A percentile compares a stretch with the other conserved stretches of the same genome.
These are phyloP conservation scores for Toxicodendron radicans DNA, from an alignment of 345 rosid species.

Conservation along the genomic window DNA sequence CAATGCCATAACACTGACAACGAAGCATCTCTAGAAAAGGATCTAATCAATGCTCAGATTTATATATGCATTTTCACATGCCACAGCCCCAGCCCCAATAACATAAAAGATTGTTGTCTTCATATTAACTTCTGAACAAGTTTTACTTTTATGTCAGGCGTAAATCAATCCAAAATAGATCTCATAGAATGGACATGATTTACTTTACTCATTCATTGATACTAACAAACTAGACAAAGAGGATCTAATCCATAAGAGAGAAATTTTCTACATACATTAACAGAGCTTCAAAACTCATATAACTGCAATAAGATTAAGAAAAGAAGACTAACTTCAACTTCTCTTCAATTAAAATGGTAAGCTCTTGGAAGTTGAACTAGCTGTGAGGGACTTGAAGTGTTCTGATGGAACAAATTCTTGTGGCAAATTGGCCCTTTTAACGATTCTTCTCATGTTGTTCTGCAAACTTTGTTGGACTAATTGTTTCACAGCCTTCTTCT, in stretches of 20 bases:
- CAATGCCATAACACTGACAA: slow-evolving; percentile 16
- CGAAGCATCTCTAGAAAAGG: slow-evolving; percentile 7
- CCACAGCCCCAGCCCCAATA: no score
- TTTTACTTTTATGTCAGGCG: no score
- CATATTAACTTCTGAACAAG: background rate
- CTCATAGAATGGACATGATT: background rate
- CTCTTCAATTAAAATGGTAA: slow-evolving; percentile 59
- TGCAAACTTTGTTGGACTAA: slow-evolving; percentile 92
- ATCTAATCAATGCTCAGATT: background rate
- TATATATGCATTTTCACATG: background rate
- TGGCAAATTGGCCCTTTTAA: slow-evolving; percentile 84
- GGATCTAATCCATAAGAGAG: slow-evolving; percentile 1
- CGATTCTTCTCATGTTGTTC: slow-evolving; percentile 88
- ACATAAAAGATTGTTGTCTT: background rate
- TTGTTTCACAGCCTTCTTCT: slow-evolving; percentile 84
- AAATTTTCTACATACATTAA: slow-evolving; percentile 21
- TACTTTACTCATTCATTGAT: background rate
- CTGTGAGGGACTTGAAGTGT: slow-evolving; percentile 76
- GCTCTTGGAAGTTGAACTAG: slow-evolving; percentile 88
- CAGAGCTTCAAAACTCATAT: slow-evolving; percentile 12
- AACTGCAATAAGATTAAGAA: slow-evolving; percentile 11
- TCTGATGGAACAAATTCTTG: slow-evolving; percentile 85
- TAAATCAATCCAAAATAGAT: background rate
- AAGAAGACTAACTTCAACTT: slow-evolving; percentile 32
- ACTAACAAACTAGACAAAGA: no score